phyloP scores from a whole-genome alignment of 441 rosid genomes.

The Cnidoscolus chayamansa region DNA sequence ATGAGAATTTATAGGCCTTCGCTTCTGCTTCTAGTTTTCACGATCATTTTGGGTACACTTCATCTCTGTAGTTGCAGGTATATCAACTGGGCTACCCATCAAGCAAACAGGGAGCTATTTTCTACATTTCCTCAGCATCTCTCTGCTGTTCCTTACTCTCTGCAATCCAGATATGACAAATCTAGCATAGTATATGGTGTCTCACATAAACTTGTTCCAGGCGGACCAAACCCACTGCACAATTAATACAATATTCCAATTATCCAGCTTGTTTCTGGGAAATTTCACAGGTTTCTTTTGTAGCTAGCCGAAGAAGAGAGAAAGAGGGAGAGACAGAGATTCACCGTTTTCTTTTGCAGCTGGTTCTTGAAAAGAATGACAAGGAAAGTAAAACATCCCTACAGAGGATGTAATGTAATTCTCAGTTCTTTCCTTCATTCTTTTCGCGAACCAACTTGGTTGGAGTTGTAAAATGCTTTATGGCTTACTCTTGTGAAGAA shows the following conservation, averaged over 20 bases:
- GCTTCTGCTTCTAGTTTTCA: slow-evolving; percentile 24
- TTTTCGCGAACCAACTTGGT: slow-evolving; percentile 29
- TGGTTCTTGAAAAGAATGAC: slow-evolving; percentile 33
- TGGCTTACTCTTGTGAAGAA: slow-evolving; percentile 8
- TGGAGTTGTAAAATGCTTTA: slow-evolving; percentile 4
- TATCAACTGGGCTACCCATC: slow-evolving; percentile 16
- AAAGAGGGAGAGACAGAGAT: no score
- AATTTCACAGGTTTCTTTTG: not conserved
- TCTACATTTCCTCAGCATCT: slow-evolving; percentile 14
- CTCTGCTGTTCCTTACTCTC: slow-evolving; percentile 16
- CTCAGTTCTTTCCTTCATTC: slow-evolving; percentile 20
- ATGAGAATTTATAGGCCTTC: slow-evolving; percentile 23
- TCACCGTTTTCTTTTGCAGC: not conserved
- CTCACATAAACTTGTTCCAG: slow-evolving; percentile 36
- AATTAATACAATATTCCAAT: slow-evolving; percentile 27
- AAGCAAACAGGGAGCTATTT: slow-evolving; percentile 12
- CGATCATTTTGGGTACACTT: slow-evolving; percentile 19
- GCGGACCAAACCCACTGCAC: slow-evolving; percentile 56
- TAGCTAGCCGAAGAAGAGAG: slow-evolving; percentile 7
- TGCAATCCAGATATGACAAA: slow-evolving; percentile 13
- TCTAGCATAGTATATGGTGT: slow-evolving; percentile 13
- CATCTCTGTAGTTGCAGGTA: slow-evolving; percentile 32
- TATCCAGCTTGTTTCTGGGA: slow-evolving; percentile 1
- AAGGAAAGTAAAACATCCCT: not conserved
- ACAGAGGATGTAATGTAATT: not conserved